Conservation (phyloP, 164 flowering plant genomes). For the Sextonia rubra region DNA sequence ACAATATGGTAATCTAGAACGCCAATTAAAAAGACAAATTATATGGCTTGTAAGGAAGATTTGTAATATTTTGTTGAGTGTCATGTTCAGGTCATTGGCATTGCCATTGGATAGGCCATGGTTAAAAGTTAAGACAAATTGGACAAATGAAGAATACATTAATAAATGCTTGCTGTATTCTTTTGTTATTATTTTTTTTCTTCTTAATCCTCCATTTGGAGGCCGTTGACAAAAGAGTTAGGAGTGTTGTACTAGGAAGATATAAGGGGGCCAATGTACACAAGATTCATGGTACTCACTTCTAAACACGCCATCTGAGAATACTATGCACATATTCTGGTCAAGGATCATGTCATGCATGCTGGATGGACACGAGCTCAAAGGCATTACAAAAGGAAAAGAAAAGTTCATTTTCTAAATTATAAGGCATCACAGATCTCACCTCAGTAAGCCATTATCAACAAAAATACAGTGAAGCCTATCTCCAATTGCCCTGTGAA, state of each 20-base stretch:
- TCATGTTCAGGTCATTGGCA: not conserved
- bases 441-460: conserved; percentile 96
- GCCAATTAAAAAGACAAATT: no score
- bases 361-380: no score
- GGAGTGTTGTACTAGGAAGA: not conserved
- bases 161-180: no score
- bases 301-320: not conserved
- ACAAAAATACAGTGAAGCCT: conserved; percentile 93
- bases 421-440: not conserved
- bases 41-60: no score
- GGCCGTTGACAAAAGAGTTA: not conserved
- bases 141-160: not conserved
- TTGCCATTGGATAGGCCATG: not conserved
- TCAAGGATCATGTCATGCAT: no score
- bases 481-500: conserved; percentile 91
- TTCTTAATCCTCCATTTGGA: not conserved
- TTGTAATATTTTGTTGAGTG: no score
- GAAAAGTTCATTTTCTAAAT: no score
- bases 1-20: no score
- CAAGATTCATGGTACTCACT: not conserved
- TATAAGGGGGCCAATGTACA: not conserved
- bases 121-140: no score
- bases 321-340: no score
- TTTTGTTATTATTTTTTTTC: no score
- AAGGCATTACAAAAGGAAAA: no score